phyloP scores from a whole-genome alignment of 164 flowering plant species.

The Santalum album region DNA sequence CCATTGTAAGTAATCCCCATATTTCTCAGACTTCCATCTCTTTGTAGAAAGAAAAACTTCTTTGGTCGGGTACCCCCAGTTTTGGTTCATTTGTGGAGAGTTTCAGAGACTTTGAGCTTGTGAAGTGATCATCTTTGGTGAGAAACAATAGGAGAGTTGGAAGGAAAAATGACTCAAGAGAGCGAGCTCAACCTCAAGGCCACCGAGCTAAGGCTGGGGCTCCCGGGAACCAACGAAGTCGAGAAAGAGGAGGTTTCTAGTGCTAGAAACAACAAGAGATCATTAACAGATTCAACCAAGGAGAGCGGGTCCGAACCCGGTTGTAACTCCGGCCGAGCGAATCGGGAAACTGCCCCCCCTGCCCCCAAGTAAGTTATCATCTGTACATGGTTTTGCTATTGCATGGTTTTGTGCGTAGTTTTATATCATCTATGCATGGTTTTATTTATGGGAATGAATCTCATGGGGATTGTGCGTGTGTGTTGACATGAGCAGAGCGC shows the following conservation, averaged over 20 bases:
- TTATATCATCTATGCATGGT: too few relatives aligned
- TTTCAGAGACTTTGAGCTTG: too few relatives aligned
- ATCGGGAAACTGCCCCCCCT: conserved; percentile 16
- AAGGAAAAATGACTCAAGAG: conserved; percentile 5
- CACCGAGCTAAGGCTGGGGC: conserved; percentile 31
- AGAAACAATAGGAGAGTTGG: conserved; percentile 7
- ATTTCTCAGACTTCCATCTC: background rate
- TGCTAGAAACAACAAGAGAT: background rate
- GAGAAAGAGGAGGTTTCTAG: conserved; percentile 7
- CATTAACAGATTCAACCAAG: background rate
- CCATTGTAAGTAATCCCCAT: background rate
- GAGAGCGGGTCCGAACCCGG: background rate
- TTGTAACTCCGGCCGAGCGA: background rate
- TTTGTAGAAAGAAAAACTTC: too few relatives aligned
- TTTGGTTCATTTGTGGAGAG: too few relatives aligned
- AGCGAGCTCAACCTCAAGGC: conserved; percentile 22
- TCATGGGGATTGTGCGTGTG: background rate
- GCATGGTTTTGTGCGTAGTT: too few relatives aligned
- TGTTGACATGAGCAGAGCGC: conserved; percentile 63
- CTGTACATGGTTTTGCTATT: too few relatives aligned
- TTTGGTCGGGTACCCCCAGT: too few relatives aligned
- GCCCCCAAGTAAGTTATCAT: background rate
- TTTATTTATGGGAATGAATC: background rate
- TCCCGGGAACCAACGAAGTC: conserved; percentile 25
- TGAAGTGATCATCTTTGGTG: too few relatives aligned